phyloP scores from a whole-genome alignment of 169 alveolate species.

The Plasmodium chabaudi region DNA sequence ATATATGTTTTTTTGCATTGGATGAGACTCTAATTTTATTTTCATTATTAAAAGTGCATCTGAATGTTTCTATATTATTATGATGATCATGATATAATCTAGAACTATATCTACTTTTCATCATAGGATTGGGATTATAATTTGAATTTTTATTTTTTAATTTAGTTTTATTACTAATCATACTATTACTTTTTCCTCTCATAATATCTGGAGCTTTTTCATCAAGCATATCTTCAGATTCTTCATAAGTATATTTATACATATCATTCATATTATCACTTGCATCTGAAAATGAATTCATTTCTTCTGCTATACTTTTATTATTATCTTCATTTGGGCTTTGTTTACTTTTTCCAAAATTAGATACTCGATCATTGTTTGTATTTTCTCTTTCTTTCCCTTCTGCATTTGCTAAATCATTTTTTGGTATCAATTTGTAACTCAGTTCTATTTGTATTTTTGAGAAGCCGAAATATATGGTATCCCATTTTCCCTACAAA shows the following conservation, averaged over 20 bases:
- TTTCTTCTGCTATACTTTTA: neutral
- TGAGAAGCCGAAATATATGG: slow-evolving; percentile 56
- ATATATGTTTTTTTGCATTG: slow-evolving; percentile 25
- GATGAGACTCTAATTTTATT: slow-evolving; percentile 48
- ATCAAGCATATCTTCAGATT: slow-evolving; percentile 3
- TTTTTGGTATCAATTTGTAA: slow-evolving; percentile 22
- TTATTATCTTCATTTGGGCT: neutral
- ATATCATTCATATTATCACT: slow-evolving; percentile 34
- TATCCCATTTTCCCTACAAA: slow-evolving; percentile 66
- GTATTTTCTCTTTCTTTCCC: neutral
- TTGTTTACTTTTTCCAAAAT: neutral
- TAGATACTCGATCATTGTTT: neutral
- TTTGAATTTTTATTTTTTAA: slow-evolving; percentile 20
- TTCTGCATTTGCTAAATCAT: neutral
- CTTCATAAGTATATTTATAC: slow-evolving; percentile 20
- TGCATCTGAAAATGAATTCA: neutral
- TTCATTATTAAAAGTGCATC: slow-evolving; percentile 45
- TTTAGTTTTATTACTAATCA: neutral
- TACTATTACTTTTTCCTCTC: neutral
- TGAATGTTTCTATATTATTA: slow-evolving; percentile 11
- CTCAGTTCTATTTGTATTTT: slow-evolving; percentile 52
- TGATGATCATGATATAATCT: slow-evolving; percentile 5
- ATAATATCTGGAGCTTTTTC: neutral
- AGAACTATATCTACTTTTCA: slow-evolving; percentile 1
- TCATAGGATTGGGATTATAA: neutral